Conservation (phyloP, 2,329 filamentous ascomycete genomes). For the Lasiodiplodia hormozganensis region DNA sequence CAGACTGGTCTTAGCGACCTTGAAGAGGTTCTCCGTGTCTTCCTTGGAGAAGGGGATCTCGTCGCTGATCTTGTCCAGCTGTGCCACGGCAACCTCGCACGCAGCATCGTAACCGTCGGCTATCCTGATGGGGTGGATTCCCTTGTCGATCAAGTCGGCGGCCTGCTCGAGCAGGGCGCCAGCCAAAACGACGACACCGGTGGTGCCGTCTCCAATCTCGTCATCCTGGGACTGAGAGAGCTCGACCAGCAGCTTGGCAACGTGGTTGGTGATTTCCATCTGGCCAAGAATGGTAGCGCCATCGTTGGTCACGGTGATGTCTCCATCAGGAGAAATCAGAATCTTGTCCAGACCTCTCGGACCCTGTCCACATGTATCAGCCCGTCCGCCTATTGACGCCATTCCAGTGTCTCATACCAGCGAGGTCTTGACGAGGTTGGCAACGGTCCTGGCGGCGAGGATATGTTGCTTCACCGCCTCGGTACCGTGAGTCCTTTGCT, state of each 20-base stretch:
- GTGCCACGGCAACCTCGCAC: constrained; percentile 92
- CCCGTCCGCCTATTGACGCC: not conserved
- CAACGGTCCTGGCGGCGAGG: constrained; percentile 91
- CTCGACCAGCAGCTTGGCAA: constrained; percentile 95
- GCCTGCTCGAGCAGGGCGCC: constrained; percentile 96
- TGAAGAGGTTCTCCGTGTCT: constrained; percentile 84
- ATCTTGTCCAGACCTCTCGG: constrained; percentile 98
- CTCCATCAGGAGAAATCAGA: constrained; percentile 95
- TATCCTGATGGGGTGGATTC: constrained; percentile 98
- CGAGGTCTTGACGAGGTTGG: constrained; percentile 97
- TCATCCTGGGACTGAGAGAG: constrained; percentile 98
- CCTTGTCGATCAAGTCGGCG: constrained; percentile 98
- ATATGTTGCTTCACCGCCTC: constrained; percentile 99
- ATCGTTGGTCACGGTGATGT: constrained; percentile 99
- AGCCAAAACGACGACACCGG: constrained; percentile 94
- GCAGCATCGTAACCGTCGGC: constrained; percentile 98
- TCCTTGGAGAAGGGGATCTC: constrained; percentile 83
- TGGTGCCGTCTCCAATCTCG: constrained; percentile 98
- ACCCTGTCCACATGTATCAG: constrained; percentile 58
- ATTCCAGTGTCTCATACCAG: constrained; percentile 59
- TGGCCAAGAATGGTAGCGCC: constrained; percentile 94
- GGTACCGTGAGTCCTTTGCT: constrained; percentile 95
- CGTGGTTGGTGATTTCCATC: constrained; percentile 99
- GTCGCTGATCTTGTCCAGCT: constrained; percentile 93
- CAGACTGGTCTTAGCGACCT: constrained; percentile 93